Base-by-base conservation (phyloP, 176 grass and related monocot species). In the Aegilops longissima region DNA sequence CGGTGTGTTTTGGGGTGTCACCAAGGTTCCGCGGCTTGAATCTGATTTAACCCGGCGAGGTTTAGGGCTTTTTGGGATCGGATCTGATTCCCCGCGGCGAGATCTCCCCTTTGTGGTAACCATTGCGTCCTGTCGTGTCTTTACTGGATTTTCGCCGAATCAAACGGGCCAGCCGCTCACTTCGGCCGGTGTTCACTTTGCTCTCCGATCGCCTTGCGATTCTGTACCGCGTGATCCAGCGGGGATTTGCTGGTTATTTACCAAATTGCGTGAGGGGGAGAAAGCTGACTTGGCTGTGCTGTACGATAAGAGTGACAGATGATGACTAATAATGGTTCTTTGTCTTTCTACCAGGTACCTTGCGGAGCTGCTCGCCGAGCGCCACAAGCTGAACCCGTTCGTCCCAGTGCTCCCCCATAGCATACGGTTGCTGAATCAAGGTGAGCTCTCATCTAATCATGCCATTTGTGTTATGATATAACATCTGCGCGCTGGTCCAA, bases 331-430 rank as follows among this genome's bases (percentile, higher is more conserved):
- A 59, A 59, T 76, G 5, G 12, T 30, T 2, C n/a, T 17, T 13
- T 5, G 9, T 10, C 3, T 83, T 89, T 89, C 89, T 59, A 59
- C 27, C 25, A 98, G 96, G 85, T 98, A 98, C 91, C 93, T 98
- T 16, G 85, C 96, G 3, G 96, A 98, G 42, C 87, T 98, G 81
- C 88, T 98, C 8, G 90, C 93, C 4, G 96, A 98, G 86, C 90
- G 96, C 76, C 93, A 98, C 24, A 98, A 98, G 85, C 90, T 98
- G 44, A 84, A 74, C 69, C 96, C 96, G 54, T 98, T 98, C 79
- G 61, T 98, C 80, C 91, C 93, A 9, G 90, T 98, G 39, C 88
- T 95, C 65, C 92, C 96, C 6, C 86, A 95, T 84, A 84, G 93
- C 66, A 81, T 94, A 51, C 86, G 96, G 78, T 75, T 98, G 81